phyloP scores from a whole-genome alignment of 169 alveolate species.

The Eimeria mitis region DNA sequence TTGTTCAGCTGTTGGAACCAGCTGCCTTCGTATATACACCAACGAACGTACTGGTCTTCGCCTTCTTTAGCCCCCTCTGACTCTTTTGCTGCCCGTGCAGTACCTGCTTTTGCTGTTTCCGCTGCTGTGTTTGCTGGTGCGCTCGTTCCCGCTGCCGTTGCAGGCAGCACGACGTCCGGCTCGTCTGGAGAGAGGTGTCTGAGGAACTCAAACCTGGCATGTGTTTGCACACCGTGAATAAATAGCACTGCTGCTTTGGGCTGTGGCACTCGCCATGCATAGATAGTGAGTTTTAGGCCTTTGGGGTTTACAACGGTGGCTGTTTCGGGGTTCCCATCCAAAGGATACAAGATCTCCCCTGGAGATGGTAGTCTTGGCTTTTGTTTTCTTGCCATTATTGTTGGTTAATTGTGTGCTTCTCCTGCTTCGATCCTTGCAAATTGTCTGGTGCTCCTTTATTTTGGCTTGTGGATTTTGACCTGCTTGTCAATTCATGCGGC shows the following conservation, averaged over 20 bases:
- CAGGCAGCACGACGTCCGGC: slow-evolving; percentile 24
- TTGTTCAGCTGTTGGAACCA: slow-evolving; percentile 82
- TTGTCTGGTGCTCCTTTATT: background rate
- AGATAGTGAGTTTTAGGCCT: slow-evolving; percentile 64
- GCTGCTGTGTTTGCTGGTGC: background rate
- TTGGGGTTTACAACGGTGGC: slow-evolving; percentile 18
- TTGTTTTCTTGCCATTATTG: slow-evolving; percentile 1
- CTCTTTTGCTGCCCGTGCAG: background rate
- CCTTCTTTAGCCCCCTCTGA: background rate
- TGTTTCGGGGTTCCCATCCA: slow-evolving; percentile 59
- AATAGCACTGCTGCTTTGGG: slow-evolving; percentile 60
- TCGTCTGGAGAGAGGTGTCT: slow-evolving; percentile 43
- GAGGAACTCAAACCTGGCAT: slow-evolving; percentile 72
- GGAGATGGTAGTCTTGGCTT: slow-evolving; percentile 6
- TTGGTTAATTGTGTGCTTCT: background rate
- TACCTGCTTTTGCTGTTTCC: background rate
- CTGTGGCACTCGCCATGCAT: slow-evolving; percentile 65
- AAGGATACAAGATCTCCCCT: slow-evolving; percentile 52
- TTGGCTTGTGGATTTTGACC: background rate
- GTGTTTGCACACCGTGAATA: slow-evolving; percentile 76
- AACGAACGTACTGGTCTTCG: slow-evolving; percentile 12
- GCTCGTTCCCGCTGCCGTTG: background rate
- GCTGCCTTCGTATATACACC: slow-evolving; percentile 79
- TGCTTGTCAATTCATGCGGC: background rate
- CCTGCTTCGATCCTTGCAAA: background rate